Evolutionary conservation across 2,329 filamentous ascomycete species (phyloP), one percentile per base, ranked within the genome.

Genomic region (Knufia fluminis): DNA sequence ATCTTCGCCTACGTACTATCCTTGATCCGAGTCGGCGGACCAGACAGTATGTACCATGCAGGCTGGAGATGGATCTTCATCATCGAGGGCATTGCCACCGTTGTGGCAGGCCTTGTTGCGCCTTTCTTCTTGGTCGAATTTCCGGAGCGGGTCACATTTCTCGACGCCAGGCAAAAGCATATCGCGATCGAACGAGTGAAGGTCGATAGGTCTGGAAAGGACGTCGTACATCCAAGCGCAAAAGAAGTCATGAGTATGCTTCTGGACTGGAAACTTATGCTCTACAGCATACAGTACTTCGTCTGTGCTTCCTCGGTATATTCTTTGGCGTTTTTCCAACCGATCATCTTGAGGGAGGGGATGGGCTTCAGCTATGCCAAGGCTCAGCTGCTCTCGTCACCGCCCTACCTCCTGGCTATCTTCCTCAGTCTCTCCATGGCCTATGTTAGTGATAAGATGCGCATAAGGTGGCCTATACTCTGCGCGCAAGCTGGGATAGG

Each of bases 261-360:
- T 6, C 19, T 50, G 12, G 53, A 55, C 35, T 53, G 51, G 51
- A 55, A 55, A 23, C 19, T 55, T n/a, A n/a, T 38, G 12, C 23
- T 51, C 14, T 55, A 48, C 36, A 33, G 12, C 41, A 2, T 53
- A 6, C 48, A 46, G 38, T 55, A 51, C 40, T 51, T 47, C 24
- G 35, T 53, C 26, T 26, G 14, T 12, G 46, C 48, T 9, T 52
- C 48, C 8, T 49, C 47, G 10, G 51, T 53, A 14, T 92, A 92
- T 62, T 79, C 85, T 0, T 76, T 92, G 6, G 83, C 85, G 2
- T 91, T 85, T 65, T 91, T 90, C 62, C 68, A 90, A 3, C 86
- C 86, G 4, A 78, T 90, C 59, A 86, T 92, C 58, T 77, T 94
- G 4, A 61, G 62, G 6, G 55, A 67, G 20, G 74, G 74, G 16